Percentiles rank a stretch among this genome's conserved stretches.
Conservation (phyloP, 1,284 basidiomycete genomes). For the Agroathelia rolfsii region DNA sequence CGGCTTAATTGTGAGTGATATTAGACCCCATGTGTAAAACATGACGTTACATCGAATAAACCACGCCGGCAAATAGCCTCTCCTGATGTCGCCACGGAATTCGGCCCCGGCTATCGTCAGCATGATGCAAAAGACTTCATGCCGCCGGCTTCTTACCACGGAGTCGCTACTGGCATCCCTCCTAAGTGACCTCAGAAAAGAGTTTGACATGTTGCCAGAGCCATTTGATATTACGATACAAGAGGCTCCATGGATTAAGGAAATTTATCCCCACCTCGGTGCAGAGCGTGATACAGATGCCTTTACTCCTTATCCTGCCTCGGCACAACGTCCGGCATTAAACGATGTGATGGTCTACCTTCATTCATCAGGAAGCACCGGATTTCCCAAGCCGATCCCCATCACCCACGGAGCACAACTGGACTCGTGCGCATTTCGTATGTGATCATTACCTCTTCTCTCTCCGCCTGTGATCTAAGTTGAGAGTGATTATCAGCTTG, state of each 20-base stretch:
- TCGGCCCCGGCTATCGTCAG: constrained; percentile 22
- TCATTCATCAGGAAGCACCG: constrained; percentile 11
- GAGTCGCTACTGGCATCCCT: constrained; percentile 16
- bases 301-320: constrained; percentile 1
- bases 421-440: not conserved
- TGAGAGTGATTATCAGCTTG: too few relatives aligned
- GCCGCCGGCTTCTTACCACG: constrained; percentile 23
- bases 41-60: too few relatives aligned
- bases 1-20: constrained; percentile 22
- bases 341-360: constrained; percentile 5
- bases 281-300: constrained; percentile 9
- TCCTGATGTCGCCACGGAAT: constrained; percentile 28
- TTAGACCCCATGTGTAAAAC: too few relatives aligned
- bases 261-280: constrained; percentile 23
- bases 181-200: constrained; percentile 15
- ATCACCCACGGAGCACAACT: not conserved
- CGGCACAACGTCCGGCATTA: not conserved
- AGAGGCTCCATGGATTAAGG: constrained; percentile 19
- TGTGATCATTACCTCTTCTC: not conserved
- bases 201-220: constrained; percentile 10
- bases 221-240: constrained; percentile 16
- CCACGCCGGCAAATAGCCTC: constrained; percentile 17
- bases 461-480: too few relatives aligned
- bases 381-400: constrained; percentile 8
- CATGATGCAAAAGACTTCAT: constrained; percentile 21